phyloP scores from a whole-genome alignment of 495 filamentous ascomycete species.

The Neurospora sp. region DNA sequence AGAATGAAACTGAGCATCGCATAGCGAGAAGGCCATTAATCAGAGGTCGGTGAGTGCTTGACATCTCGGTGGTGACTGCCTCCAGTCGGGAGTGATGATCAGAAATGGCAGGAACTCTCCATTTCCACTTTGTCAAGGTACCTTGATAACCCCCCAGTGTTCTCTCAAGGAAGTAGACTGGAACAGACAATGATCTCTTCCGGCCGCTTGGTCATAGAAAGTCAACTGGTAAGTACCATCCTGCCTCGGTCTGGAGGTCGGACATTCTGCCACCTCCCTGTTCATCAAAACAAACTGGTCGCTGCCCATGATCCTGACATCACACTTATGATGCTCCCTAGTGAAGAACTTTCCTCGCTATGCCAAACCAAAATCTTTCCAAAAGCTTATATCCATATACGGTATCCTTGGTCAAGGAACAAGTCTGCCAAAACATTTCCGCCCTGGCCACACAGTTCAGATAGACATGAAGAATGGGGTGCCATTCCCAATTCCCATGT shows the following conservation, averaged over 20 bases:
- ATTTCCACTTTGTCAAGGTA: not conserved
- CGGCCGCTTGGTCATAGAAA: not conserved
- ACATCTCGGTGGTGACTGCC: not conserved
- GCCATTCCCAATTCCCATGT: not conserved
- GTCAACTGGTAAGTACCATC: not conserved
- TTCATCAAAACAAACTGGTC: not conserved
- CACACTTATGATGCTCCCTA: not conserved
- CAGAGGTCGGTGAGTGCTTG: not conserved
- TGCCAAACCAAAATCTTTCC: not conserved
- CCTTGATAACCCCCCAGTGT: not conserved
- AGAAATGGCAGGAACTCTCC: not conserved
- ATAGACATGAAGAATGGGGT: not conserved
- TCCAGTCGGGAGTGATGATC: not conserved
- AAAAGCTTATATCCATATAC: not conserved
- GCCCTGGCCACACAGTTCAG: not conserved
- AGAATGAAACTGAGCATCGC: not conserved
- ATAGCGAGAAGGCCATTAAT: not conserved
- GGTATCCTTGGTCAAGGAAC: not conserved
- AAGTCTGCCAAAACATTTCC: not conserved
- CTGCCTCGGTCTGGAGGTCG: not conserved
- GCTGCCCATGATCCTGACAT: not conserved
- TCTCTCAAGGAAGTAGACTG: not conserved
- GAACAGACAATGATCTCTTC: not conserved
- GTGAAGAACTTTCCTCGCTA: not conserved
- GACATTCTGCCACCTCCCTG: not conserved